phyloP scores from a whole-genome alignment of 805 yeast genomes.

The Kurtzmaniella cleridarum region DNA sequence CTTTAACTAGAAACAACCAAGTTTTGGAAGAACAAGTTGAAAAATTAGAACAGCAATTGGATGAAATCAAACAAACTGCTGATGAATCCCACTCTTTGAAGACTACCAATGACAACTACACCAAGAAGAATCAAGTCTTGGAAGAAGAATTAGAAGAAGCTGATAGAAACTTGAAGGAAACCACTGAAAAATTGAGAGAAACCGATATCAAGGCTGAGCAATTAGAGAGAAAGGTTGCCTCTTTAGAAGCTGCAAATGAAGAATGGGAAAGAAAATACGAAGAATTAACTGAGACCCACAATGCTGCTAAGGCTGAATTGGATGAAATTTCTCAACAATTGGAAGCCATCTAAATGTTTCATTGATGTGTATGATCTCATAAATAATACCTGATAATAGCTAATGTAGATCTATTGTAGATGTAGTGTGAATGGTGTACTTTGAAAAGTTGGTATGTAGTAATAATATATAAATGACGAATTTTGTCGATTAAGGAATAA shows the following conservation, averaged over 20 bases:
- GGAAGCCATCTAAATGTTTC: conserved; percentile 52
- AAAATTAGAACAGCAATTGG: conserved; percentile 66
- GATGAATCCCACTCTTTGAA: conserved; percentile 88
- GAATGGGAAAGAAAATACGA: conserved; percentile 87
- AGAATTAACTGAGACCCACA: conserved; percentile 77
- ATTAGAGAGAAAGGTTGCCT: conserved; percentile 87
- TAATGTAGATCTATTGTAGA: neutral
- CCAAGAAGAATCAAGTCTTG: conserved; percentile 82
- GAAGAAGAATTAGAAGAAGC: conserved; percentile 90
- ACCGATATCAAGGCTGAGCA: conserved; percentile 95
- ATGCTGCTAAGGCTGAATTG: conserved; percentile 83
- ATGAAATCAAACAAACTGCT: conserved; percentile 77
- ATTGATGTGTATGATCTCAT: neutral
- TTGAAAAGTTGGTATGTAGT: too few relatives aligned
- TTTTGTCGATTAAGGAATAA: too few relatives aligned
- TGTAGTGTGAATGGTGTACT: too few relatives aligned
- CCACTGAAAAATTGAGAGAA: conserved; percentile 90
- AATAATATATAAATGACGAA: too few relatives aligned
- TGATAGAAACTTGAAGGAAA: conserved; percentile 85
- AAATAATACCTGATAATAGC: neutral
- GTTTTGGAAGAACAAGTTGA: conserved; percentile 81
- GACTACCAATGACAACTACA: conserved; percentile 82
- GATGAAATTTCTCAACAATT: conserved; percentile 96
- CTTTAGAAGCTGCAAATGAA: conserved; percentile 88
- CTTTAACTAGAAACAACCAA: conserved; percentile 88